Evolutionary conservation across 768 basidiomycete genomes (phyloP), one percentile per base, ranked within the genome.

Genomic region (Trametes maxima): DNA sequence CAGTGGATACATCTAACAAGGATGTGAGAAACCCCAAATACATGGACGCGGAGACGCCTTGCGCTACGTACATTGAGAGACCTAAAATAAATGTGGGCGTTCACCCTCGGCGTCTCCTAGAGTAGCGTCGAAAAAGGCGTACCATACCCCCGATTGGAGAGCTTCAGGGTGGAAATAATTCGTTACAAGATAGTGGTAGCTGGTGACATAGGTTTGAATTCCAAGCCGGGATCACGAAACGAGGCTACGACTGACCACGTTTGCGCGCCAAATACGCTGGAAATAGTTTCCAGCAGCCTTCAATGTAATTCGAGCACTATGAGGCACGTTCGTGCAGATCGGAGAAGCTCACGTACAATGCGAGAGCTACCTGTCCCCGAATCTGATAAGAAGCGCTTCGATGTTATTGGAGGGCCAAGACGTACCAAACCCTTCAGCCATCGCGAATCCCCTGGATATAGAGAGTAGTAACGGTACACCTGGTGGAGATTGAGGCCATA

Each of bases 171-270:
- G 42, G 53, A 60, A 60, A 47, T 25, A 60, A 28, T 47, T 60
- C n/a, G 22, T 42, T 1, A 47, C n/a, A 16, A 60, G 40, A 25
- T 60, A 54, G 39, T 43, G 40, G 28, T 60, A 60, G 39, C 59
- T 60, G 12, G 2, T 11, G 25, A 14, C 3, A 5, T 25, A 13
- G 1, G 3, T 54, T 1, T 35, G 14, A 35, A 11, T 35, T 33
- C 5, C 5, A 36, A 37, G n/a, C 16, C 35, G 6, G 25, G 24
- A 0, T 10, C 17, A n/a, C 0, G 1, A 16, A 11, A 13, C 7
- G 22, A 42, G 7, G 24, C 12, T 28, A 17, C 8, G 7, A n/a
- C 42, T 54, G 40, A 54, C 54, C 54, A 56, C 12, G 25, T 21
- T n/a, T 56, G 46, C 46, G 47, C 25, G 46, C 45, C 47, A 14